phyloP scores from a whole-genome alignment of 805 yeast species.

The Candida krabiensis region DNA sequence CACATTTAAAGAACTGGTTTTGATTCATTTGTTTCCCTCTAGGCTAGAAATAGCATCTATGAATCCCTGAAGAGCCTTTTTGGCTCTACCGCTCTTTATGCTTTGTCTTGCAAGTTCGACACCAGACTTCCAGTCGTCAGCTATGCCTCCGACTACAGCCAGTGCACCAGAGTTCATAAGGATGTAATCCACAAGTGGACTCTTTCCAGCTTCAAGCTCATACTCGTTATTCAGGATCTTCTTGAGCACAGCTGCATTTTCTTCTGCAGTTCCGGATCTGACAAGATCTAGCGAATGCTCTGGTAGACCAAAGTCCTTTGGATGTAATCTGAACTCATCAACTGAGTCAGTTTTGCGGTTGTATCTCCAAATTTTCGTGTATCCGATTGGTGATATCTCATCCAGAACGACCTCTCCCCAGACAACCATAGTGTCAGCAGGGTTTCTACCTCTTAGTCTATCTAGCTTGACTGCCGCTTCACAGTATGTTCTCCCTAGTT shows the following conservation, averaged over 20 bases:
- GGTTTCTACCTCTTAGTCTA: conserved; percentile 39
- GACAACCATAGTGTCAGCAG: conserved; percentile 72
- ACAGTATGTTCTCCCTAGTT: conserved; percentile 81
- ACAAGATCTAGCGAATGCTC: conserved; percentile 71
- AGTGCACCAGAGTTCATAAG: conserved; percentile 85
- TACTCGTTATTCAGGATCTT: conserved; percentile 44
- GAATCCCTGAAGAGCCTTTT: conserved; percentile 55
- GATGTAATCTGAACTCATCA: conserved; percentile 48
- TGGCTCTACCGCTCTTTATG: conserved; percentile 68
- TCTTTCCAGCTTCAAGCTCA: conserved; percentile 41
- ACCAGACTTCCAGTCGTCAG: conserved; percentile 73
- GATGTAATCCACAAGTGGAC: conserved; percentile 87
- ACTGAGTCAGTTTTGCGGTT: conserved; percentile 42
- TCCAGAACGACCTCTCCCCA: conserved; percentile 92
- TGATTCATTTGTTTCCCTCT: no score
- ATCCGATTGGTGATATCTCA: conserved; percentile 89
- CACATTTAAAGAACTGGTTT: no score
- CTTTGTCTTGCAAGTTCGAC: conserved; percentile 69
- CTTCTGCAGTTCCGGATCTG: conserved; percentile 80
- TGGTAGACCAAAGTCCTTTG: conserved; percentile 78
- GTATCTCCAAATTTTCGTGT: conserved; percentile 73
- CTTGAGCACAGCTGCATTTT: conserved; percentile 67
- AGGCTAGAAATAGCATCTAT: conserved; percentile 34
- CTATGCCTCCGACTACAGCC: conserved; percentile 72
- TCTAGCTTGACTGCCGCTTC: conserved; percentile 72